Evolutionary conservation across 345 rosid genomes (phyloP).

Genomic region (Lenwebbia sp.): DNA sequence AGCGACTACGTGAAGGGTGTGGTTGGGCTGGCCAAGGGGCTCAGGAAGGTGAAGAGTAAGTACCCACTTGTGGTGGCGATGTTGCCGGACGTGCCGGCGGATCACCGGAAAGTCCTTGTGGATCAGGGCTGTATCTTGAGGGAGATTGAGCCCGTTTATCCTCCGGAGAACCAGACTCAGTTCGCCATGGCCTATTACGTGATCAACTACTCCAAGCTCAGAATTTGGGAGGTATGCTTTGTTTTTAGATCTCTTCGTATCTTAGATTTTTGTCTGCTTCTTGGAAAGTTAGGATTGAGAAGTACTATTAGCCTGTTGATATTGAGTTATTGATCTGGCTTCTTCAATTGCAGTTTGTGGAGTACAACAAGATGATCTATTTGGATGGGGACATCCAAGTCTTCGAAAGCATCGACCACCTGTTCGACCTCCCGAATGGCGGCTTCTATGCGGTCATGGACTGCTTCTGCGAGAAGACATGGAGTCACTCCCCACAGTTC

Average conservation of each 20-base stretch:
- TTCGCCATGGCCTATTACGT: conserved; percentile 13
- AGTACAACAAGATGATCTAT: conserved; percentile 26
- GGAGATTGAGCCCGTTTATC: conserved; percentile 30
- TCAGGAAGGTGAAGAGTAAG: conserved; percentile 23
- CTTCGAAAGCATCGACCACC: conserved; percentile 26
- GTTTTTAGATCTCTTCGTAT: not conserved
- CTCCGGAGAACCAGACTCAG: conserved; percentile 11
- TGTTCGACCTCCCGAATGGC: conserved; percentile 18
- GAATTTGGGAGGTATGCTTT: conserved; percentile 29
- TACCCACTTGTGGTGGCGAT: conserved; percentile 32
- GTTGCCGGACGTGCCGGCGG: conserved; percentile 30
- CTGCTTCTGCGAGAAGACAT: conserved; percentile 41
- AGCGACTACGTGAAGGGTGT: conserved; percentile 31
- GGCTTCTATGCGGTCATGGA: conserved; percentile 39
- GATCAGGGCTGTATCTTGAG: conserved; percentile 24
- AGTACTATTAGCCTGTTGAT: not conserved
- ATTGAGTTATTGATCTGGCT: not conserved
- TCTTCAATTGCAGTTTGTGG: conserved; percentile 13
- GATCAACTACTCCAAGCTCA: conserved; percentile 37
- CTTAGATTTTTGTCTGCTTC: not conserved
- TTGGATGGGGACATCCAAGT: conserved; percentile 37
- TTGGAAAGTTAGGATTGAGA: not conserved
- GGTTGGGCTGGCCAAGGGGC: conserved; percentile 35
- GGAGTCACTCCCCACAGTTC: conserved; percentile 28
- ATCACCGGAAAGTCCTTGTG: conserved; percentile 23